These are phyloP conservation scores for Puccinia coronata DNA, from an alignment of 1,284 basidiomycete species.

Conservation along the genomic window DNA sequence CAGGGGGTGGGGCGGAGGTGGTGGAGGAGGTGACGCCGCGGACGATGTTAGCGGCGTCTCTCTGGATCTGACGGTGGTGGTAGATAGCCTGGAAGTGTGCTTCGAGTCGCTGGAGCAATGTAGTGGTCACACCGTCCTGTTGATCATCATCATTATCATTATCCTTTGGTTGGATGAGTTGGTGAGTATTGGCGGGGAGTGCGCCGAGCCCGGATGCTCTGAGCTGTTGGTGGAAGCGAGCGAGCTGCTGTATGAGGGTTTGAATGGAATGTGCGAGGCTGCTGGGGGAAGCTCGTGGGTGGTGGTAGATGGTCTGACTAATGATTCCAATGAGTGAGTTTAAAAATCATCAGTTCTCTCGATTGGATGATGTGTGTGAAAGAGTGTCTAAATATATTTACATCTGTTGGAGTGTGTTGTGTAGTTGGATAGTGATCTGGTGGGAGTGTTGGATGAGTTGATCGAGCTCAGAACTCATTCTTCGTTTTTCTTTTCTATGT, in stretches of 20 bases:
- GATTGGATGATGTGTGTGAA: no score
- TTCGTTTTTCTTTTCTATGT: background rate
- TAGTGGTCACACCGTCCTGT: background rate
- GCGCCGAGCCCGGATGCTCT: background rate
- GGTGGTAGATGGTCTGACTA: no score
- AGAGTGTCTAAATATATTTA: no score
- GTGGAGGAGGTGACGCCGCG: background rate
- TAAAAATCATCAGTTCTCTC: no score
- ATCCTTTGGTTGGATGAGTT: no score
- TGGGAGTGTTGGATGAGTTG: background rate
- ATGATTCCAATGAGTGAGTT: no score
- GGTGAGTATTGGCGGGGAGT: background rate
- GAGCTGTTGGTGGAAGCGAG: background rate
- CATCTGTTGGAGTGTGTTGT: no score
- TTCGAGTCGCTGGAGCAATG: background rate
- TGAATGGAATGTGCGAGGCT: no score
- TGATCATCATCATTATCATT: no score
- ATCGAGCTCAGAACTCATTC: background rate
- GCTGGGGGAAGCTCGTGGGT: no score
- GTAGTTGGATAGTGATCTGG: no score
- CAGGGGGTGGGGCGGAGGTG: background rate
- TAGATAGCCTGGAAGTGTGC: background rate
- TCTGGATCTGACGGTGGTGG: slow-evolving; percentile 14
- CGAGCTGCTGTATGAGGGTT: no score
- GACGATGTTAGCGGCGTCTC: background rate